phyloP scores from a whole-genome alignment of 768 basidiomycete genomes.

The Mycena amicta region DNA sequence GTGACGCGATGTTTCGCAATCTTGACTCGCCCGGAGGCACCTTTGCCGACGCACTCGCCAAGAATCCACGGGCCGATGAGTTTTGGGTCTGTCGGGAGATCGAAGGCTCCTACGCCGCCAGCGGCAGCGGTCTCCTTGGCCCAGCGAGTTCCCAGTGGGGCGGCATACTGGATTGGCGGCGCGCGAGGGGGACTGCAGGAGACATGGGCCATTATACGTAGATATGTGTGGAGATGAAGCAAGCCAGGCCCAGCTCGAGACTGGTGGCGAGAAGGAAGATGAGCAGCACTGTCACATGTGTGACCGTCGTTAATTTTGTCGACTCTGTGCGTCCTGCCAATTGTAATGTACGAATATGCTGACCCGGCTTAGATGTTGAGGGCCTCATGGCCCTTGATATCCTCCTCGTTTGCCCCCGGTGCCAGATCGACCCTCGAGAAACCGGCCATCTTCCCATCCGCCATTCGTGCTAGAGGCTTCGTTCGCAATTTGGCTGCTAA shows the following conservation, averaged over 20 bases:
- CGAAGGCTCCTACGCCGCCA: constrained; percentile 70
- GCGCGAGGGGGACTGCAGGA: constrained; percentile 65
- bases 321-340: constrained; percentile 15
- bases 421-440: constrained; percentile 22
- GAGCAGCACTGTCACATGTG: constrained; percentile 12
- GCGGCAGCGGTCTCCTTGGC: constrained; percentile 86
- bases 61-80: constrained; percentile 90
- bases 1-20: constrained; percentile 86
- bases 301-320: constrained; percentile 18
- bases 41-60: constrained; percentile 92
- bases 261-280: constrained; percentile 39
- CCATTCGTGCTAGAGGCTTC: constrained; percentile 10
- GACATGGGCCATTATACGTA: constrained; percentile 39
- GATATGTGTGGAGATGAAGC: constrained; percentile 35
- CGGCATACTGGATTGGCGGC: constrained; percentile 70
- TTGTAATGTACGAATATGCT: not conserved
- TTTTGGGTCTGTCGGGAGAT: constrained; percentile 83
- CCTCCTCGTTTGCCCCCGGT: constrained; percentile 28
- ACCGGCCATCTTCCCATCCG: constrained; percentile 5
- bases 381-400: constrained; percentile 37
- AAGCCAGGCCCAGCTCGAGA: constrained; percentile 42
- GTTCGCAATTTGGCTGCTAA: not conserved
- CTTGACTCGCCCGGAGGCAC: constrained; percentile 92
- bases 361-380: constrained; percentile 34
- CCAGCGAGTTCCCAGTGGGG: constrained; percentile 82